Percentiles rank a stretch among this genome's conserved stretches.
phyloP scores from a whole-genome alignment of 2,329 filamentous ascomycete species.

The Paecilomyces niveus region DNA sequence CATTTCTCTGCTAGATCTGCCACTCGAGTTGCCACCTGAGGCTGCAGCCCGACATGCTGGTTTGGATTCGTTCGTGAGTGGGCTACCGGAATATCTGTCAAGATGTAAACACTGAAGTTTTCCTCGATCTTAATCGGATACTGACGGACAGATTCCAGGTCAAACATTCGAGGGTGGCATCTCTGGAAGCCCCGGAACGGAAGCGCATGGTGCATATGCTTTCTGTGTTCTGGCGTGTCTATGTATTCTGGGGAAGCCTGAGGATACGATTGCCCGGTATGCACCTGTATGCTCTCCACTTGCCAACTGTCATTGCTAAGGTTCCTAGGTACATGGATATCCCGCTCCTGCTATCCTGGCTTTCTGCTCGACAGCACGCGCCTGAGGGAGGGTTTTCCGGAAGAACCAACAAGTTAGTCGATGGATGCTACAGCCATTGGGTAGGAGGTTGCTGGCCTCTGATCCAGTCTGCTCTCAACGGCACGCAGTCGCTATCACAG shows the following conservation, averaged over 20 bases:
- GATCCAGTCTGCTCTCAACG: conserved; percentile 68
- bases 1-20: conserved; percentile 75
- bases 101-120: conserved; percentile 54
- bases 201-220: conserved; percentile 94
- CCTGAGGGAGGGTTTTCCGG: conserved; percentile 92
- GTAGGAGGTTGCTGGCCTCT: conserved; percentile 91
- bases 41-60: conserved; percentile 61
- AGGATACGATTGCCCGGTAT: conserved; percentile 65
- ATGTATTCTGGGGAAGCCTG: conserved; percentile 73
- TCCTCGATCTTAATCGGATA: conserved; percentile 1
- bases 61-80: conserved; percentile 59
- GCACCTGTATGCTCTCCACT: conserved; percentile 19
- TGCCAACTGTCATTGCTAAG: conserved; percentile 6
- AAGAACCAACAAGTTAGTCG: conserved; percentile 93
- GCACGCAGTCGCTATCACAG: conserved; percentile 30
- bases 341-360: conserved; percentile 71
- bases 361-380: conserved; percentile 79
- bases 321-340: conserved; percentile 64
- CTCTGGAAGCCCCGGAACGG: conserved; percentile 72
- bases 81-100: conserved; percentile 71
- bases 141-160: conserved; percentile 42
- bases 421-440: conserved; percentile 98
- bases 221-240: conserved; percentile 90
- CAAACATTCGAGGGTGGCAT: conserved; percentile 96
- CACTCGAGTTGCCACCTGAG: conserved; percentile 67